Percentiles rank a stretch among this genome's conserved stretches.
These are phyloP conservation scores for Paecilomyces formosus DNA, from an alignment of 2,329 filamentous ascomycete species.

Conservation along the genomic window DNA sequence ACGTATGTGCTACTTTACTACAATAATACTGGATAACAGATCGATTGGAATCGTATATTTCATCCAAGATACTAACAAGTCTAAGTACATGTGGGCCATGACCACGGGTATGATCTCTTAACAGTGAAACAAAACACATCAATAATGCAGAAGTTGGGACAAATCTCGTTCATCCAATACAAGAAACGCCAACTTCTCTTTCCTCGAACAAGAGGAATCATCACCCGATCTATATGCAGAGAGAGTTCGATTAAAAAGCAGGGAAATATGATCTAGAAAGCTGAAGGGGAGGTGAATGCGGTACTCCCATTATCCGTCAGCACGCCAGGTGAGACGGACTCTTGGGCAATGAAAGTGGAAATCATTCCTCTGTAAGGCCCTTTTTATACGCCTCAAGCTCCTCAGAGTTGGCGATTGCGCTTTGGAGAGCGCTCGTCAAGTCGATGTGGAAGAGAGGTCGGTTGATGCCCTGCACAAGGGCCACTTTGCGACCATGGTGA, in stretches of 20 bases:
- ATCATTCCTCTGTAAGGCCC: not conserved
- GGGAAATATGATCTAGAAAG: no score
- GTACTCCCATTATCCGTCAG: not conserved
- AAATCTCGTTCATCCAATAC: not conserved
- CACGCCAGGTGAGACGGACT: not conserved
- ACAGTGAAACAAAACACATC: not conserved
- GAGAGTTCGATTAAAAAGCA: not conserved
- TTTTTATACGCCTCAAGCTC: conserved; percentile 6
- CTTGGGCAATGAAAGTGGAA: no score
- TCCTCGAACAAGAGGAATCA: not conserved
- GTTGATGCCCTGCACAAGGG: conserved; percentile 77
- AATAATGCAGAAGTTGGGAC: not conserved
- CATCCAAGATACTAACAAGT: not conserved
- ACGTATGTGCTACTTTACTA: not conserved
- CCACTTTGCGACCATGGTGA: conserved; percentile 34
- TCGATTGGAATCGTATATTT: not conserved
- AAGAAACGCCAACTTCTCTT: not conserved
- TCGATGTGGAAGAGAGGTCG: conserved; percentile 91
- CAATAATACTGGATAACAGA: not conserved
- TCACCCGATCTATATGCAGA: not conserved
- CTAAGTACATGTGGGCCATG: not conserved
- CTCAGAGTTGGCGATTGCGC: conserved; percentile 73
- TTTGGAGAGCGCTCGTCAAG: conserved; percentile 79
- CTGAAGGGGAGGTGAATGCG: no score
- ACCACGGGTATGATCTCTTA: not conserved